phyloP scores from a whole-genome alignment of 495 filamentous ascomycete species.

The Mytilinidion resinicola region DNA sequence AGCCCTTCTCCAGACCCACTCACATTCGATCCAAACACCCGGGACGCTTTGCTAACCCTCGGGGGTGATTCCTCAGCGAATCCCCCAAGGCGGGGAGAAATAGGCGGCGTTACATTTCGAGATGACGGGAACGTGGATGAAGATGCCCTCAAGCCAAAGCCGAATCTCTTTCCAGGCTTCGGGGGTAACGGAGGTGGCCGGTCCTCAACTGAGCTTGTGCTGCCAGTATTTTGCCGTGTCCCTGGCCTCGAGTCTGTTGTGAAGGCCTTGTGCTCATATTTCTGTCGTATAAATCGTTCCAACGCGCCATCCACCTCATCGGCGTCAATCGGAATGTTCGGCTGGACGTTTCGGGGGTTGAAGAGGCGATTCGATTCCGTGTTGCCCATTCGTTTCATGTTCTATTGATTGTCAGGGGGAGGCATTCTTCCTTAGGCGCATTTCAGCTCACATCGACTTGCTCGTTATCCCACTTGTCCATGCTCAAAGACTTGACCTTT shows the following conservation, averaged over 20 bases:
- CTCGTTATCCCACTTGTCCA: constrained; percentile 93
- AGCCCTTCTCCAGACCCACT: constrained; percentile 52
- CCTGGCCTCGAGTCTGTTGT: constrained; percentile 35
- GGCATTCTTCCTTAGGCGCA: constrained; percentile 5
- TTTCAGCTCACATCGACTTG: constrained; percentile 73
- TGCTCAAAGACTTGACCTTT: constrained; percentile 95
- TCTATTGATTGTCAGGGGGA: constrained; percentile 47
- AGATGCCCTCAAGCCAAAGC: constrained; percentile 61
- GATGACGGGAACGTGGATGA: constrained; percentile 56
- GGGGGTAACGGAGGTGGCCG: constrained; percentile 76
- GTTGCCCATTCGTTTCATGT: constrained; percentile 90
- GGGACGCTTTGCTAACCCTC: constrained; percentile 52
- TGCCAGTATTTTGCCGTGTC: constrained; percentile 45
- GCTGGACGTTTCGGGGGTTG: constrained; percentile 76
- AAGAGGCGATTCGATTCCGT: constrained; percentile 73
- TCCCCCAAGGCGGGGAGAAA: constrained; percentile 29
- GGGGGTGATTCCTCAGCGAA: constrained; percentile 35
- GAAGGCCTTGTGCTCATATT: constrained; percentile 68
- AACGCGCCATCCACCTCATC: constrained; percentile 89
- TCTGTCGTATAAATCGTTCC: constrained; percentile 89
- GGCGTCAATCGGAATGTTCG: constrained; percentile 75
- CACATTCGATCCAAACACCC: constrained; percentile 62
- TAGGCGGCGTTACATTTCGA: constrained; percentile 28
- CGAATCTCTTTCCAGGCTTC: constrained; percentile 71
- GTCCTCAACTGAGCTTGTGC: constrained; percentile 43